phyloP scores from a whole-genome alignment of 2,329 filamentous ascomycete species.

The Fusarium sublunatum region DNA sequence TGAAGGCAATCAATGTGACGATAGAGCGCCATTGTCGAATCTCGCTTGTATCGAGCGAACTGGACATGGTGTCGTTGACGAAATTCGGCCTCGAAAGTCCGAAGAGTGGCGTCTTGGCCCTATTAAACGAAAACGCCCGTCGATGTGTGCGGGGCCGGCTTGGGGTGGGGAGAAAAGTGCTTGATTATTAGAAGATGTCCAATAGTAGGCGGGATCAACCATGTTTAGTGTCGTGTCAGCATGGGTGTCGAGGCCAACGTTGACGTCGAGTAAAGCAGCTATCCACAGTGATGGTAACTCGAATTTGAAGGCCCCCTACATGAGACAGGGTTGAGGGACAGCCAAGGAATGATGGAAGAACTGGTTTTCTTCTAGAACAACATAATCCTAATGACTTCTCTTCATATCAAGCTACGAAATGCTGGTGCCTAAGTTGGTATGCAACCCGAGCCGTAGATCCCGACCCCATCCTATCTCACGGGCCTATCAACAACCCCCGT shows the following conservation, averaged over 20 bases:
- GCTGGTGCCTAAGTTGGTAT: constrained; percentile 23
- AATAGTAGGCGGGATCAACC: not conserved
- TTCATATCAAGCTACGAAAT: constrained; percentile 4
- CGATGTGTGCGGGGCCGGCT: not conserved
- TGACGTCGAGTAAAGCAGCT: not conserved
- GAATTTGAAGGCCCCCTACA: not conserved
- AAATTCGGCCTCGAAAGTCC: not conserved
- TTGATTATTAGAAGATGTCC: not conserved
- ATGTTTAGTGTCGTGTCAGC: not conserved
- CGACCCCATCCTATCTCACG: too few relatives aligned
- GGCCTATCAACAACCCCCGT: constrained; percentile 1
- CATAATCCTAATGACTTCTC: not conserved
- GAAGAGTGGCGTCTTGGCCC: not conserved
- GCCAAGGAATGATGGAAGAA: not conserved
- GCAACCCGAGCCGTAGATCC: not conserved
- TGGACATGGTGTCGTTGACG: constrained; percentile 18
- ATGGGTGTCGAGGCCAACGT: not conserved
- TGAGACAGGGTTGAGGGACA: not conserved
- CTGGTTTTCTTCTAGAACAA: constrained; percentile 19
- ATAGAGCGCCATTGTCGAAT: constrained; percentile 77
- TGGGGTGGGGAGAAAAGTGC: not conserved
- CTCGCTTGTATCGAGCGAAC: constrained; percentile 36
- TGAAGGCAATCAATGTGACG: constrained; percentile 74
- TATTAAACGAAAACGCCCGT: constrained; percentile 12
- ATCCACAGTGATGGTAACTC: too few relatives aligned